Evolutionary conservation across 2,329 filamentous ascomycete species (phyloP), one percentile per base, ranked within the genome.

Genomic region (Cladosporium sp.): DNA sequence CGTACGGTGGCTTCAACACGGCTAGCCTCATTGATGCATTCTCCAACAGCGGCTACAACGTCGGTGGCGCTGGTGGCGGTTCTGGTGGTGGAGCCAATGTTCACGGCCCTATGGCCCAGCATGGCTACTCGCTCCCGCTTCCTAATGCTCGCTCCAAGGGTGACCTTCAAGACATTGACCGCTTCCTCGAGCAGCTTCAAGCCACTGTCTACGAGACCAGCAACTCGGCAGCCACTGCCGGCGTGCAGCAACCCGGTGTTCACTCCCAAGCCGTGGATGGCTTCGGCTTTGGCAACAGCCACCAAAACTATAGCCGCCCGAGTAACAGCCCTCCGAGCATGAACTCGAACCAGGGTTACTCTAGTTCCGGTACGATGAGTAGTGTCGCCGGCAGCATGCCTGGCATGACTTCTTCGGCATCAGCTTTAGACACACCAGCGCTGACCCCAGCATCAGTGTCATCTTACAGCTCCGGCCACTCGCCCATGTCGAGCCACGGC

Each of bases 141-240:
- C 89, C 95, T 76, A 95, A 90, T 62, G 79, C 95, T 50, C 85
- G 92, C 64, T 96, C 91, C 43, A 96, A 97, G 79, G 90, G 84
- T 68, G 93, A 99, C 67, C 78, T 99, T 38, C 76, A 95, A 67
- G 90, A 95, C 68, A 91, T 97, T 64, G 93, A 97, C 68, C 87
- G 90, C 65, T 88, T 97, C 68, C 81, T 99, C 50, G 90, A 96
- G 72, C 89, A 96, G 72, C 92, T 97, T 78, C 91, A 96, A 72
- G 85, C 86, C 57, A 96, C 92, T 40, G 89, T 97, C 43, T 97
- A 97, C 67, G 93, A 97, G 73, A 95, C 86, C 68, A 88, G 84
- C 61, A 65, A 62, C 47, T 85, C 90, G 44, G 85, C 89, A 27
- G 88, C 89, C 2, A 83, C 83, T 11, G 85, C 86, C 38, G 87